Conservation (phyloP, 2,329 filamentous ascomycete species). For the Alternaria novae-zelandiae region DNA sequence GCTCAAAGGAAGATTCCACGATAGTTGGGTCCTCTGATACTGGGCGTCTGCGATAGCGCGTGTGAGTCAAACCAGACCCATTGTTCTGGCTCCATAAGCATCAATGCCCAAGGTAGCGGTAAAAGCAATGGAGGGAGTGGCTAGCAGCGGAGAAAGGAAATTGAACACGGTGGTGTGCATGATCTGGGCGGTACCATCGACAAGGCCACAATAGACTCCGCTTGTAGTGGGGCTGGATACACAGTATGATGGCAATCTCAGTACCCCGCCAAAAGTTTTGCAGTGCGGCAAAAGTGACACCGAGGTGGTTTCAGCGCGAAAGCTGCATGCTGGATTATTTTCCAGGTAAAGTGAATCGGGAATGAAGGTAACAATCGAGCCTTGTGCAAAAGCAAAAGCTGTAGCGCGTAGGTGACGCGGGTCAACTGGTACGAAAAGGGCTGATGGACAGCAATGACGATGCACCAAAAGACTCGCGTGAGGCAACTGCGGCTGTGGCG, state of each 20-base stretch:
- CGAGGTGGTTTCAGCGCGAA: constrained; percentile 1
- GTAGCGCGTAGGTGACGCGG: not conserved
- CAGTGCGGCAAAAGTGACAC: constrained; percentile 12
- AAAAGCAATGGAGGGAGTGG: not conserved
- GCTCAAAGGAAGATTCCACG: not conserved
- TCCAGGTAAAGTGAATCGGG: not conserved
- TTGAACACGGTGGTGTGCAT: constrained; percentile 26
- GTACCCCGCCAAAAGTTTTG: constrained; percentile 25
- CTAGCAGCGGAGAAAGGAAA: constrained; percentile 11
- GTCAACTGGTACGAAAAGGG: not conserved
- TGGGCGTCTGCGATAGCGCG: constrained; percentile 4
- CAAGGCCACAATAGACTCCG: constrained; percentile 10
- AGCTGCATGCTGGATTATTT: not conserved
- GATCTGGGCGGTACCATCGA: constrained; percentile 11
- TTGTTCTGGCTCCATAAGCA: not conserved
- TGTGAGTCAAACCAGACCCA: constrained; percentile 7
- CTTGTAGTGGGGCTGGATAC: constrained; percentile 18
- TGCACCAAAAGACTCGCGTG: constrained; percentile 23
- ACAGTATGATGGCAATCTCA: constrained; percentile 13
- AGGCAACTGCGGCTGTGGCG: constrained; percentile 33
- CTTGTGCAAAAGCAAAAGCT: not conserved
- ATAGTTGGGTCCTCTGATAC: not conserved
- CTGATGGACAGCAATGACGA: constrained; percentile 10
- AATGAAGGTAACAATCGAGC: not conserved
- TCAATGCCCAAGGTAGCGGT: not conserved